Conservation (phyloP, 2,329 filamentous ascomycete species). For the Periconia sp. region DNA sequence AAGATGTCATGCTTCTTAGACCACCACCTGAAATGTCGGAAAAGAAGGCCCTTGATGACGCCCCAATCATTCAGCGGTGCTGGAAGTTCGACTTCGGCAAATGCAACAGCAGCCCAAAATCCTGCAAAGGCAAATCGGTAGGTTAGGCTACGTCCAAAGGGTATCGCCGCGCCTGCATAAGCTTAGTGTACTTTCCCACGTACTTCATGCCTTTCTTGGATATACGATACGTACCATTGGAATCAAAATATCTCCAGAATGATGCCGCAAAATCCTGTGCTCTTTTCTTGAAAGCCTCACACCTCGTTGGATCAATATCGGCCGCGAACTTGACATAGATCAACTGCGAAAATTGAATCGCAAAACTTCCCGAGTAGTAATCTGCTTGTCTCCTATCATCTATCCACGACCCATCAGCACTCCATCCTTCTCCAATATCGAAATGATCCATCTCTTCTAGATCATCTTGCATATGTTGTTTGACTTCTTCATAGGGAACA, state of each 20-base stretch:
- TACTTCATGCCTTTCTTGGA: neutral
- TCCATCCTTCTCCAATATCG: constrained; percentile 51
- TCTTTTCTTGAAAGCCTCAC: constrained; percentile 40
- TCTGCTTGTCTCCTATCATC: constrained; percentile 47
- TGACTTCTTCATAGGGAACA: constrained; percentile 36
- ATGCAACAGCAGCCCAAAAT: constrained; percentile 52
- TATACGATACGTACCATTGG: constrained; percentile 36
- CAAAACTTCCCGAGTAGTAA: constrained; percentile 59
- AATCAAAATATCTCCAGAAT: constrained; percentile 55
- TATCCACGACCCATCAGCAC: constrained; percentile 51
- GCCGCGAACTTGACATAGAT: constrained; percentile 49
- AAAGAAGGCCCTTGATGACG: constrained; percentile 51
- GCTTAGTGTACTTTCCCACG: neutral
- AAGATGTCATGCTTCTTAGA: constrained; percentile 47
- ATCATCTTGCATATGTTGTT: constrained; percentile 46
- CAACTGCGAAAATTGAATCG: constrained; percentile 55
- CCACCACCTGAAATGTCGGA: constrained; percentile 57
- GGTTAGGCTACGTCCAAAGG: constrained; percentile 55
- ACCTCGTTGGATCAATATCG: constrained; percentile 46
- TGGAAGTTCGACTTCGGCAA: constrained; percentile 46
- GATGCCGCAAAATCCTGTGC: constrained; percentile 46
- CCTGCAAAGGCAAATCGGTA: constrained; percentile 56
- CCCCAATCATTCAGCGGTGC: constrained; percentile 43
- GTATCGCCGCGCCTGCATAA: constrained; percentile 51
- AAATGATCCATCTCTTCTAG: constrained; percentile 50